Percentiles rank a stretch among this genome's conserved stretches.
Evolutionary conservation across 768 basidiomycete genomes (phyloP).

Genomic region (Phylloporus sp.): DNA sequence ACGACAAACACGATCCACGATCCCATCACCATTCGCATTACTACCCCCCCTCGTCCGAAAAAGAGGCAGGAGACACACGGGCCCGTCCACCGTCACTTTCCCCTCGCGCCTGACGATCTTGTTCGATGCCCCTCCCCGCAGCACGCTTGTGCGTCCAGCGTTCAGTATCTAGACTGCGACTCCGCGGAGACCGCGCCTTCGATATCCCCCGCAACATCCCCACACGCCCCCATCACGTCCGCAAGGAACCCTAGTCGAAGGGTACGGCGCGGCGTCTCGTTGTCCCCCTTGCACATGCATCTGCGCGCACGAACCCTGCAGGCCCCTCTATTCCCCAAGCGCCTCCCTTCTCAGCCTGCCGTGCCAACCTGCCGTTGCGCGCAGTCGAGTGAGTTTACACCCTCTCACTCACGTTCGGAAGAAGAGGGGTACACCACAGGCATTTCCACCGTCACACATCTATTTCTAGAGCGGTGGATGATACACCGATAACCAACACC

Average conservation of each 20-base stretch:
- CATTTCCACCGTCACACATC: too few species aligned
- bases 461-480: background rate
- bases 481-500: background rate
- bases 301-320: background rate
- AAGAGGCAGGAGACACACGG: background rate
- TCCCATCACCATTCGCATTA: background rate
- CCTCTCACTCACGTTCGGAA: too few species aligned
- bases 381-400: background rate
- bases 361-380: background rate
- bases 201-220: conserved; percentile 39
- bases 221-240: conserved; percentile 39
- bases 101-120: background rate
- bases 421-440: too few species aligned
- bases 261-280: background rate
- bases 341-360: background rate
- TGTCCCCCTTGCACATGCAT: conserved; percentile 24
- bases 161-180: conserved; percentile 57
- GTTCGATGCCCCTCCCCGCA: conserved; percentile 21
- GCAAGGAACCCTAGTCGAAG: conserved; percentile 34
- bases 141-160: conserved; percentile 43
- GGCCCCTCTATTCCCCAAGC: background rate
- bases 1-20: background rate
- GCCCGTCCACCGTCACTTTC: background rate
- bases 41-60: background rate
- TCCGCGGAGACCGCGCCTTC: conserved; percentile 43